These are phyloP conservation scores for Capsicum chinense DNA, from an alignment of 257 asterid species.

Conservation along the genomic window DNA sequence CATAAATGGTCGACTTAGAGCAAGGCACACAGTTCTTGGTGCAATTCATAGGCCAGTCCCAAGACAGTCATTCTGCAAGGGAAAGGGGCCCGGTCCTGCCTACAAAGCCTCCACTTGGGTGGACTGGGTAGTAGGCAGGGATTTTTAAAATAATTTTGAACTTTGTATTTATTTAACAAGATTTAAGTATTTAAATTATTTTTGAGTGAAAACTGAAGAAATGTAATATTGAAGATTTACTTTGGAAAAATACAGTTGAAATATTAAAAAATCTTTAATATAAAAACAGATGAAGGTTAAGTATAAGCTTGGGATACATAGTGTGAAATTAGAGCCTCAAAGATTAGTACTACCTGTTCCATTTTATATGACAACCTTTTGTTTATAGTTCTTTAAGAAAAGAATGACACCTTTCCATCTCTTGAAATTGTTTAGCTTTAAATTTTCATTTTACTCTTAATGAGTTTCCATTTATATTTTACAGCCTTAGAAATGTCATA, in stretches of 20 bases:
- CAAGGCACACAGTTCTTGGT: constrained; percentile 9
- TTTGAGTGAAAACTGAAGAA: not conserved
- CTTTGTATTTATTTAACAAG: constrained; percentile 14
- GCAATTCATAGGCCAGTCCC: not conserved
- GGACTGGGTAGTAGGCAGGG: constrained; percentile 7
- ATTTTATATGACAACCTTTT: not conserved
- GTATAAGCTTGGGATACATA: not conserved
- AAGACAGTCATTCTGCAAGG: constrained; percentile 18
- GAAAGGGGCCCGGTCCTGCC: not conserved
- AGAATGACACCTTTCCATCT: not conserved
- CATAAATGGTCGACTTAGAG: not conserved
- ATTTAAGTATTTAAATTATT: constrained; percentile 3
- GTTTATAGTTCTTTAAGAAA: not conserved
- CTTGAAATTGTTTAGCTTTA: not conserved
- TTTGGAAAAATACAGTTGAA: not conserved
- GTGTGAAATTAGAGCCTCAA: not conserved
- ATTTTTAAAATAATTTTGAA: constrained; percentile 8
- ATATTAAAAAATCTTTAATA: constrained; percentile 15
- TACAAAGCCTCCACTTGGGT: constrained; percentile 3
- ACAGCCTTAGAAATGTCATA: not conserved
- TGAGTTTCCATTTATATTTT: not conserved
- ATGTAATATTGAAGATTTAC: not conserved
- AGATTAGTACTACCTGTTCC: not conserved
- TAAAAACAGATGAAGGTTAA: not conserved
- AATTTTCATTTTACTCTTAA: not conserved